phyloP scores from a whole-genome alignment of 2,329 filamentous ascomycete species.

The Cylindrodendrum hubeiense region DNA sequence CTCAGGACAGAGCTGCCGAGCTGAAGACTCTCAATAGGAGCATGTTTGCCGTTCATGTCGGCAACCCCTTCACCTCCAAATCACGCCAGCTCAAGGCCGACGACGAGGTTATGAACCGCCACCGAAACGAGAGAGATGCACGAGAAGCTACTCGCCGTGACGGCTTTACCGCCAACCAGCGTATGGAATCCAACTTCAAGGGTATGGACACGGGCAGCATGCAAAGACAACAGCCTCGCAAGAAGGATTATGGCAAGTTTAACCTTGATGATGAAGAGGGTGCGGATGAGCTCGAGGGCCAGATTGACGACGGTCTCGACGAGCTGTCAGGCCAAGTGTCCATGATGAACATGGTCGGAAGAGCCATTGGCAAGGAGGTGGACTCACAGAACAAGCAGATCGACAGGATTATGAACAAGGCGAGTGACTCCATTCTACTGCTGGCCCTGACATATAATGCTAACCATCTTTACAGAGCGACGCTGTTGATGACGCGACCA shows the following conservation, averaged over 20 bases:
- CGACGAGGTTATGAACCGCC: conserved; percentile 75
- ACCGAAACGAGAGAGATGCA: conserved; percentile 74
- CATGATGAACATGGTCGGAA: conserved; percentile 79
- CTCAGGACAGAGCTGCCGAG: conserved; percentile 84
- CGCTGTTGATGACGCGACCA: conserved; percentile 83
- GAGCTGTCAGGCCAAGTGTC: conserved; percentile 79
- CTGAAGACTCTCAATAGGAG: conserved; percentile 87
- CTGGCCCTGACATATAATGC: conserved; percentile 19
- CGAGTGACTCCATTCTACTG: conserved; percentile 50
- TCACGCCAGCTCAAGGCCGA: conserved; percentile 75
- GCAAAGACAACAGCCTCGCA: conserved; percentile 48
- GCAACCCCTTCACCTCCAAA: conserved; percentile 81
- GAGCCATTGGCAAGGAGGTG: conserved; percentile 80
- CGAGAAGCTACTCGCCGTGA: conserved; percentile 71
- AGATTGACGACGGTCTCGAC: conserved; percentile 70
- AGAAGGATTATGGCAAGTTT: conserved; percentile 71
- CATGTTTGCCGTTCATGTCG: conserved; percentile 89
- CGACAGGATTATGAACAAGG: conserved; percentile 83
- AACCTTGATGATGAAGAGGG: conserved; percentile 80
- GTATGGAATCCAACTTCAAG: conserved; percentile 65
- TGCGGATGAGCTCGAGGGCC: conserved; percentile 58
- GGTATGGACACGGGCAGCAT: conserved; percentile 50
- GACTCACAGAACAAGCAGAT: conserved; percentile 82
- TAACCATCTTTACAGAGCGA: conserved; percentile 73
- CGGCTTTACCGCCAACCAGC: conserved; percentile 63